Evolutionary conservation across 176 grass and related monocot genomes (phyloP).

Genomic region (Ampelocalamus luodianensis): DNA sequence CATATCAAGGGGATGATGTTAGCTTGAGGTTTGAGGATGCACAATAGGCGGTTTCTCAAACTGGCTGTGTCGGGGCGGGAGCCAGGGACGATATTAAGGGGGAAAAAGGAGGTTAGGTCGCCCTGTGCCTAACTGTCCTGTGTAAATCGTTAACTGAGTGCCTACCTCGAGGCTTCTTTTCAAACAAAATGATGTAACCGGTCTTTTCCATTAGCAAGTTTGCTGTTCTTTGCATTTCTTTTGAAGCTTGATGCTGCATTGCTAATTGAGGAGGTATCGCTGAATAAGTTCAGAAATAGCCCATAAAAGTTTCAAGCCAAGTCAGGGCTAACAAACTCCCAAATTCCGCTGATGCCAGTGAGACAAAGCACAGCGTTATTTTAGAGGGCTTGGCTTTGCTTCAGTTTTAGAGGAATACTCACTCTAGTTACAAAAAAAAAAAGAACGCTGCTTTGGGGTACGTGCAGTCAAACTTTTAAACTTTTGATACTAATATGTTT

Average conservation of each 20-base stretch:
- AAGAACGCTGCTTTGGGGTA: too few species aligned
- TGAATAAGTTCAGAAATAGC: not conserved
- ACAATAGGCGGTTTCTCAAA: not conserved
- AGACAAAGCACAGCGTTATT: not conserved
- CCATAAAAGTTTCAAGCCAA: not conserved
- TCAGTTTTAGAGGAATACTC: too few species aligned
- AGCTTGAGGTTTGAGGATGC: conserved; percentile 3
- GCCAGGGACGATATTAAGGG: not conserved
- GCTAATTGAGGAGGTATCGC: not conserved
- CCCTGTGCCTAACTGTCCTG: not conserved
- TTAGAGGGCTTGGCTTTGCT: too few species aligned
- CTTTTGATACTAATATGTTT: too few species aligned
- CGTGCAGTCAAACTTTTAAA: too few species aligned
- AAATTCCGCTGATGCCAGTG: not conserved
- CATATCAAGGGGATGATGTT: conserved; percentile 32
- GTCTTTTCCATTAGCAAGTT: not conserved
- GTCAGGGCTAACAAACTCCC: not conserved
- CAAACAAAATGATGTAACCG: not conserved
- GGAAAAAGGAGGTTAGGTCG: not conserved
- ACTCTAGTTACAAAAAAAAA: too few species aligned
- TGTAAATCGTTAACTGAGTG: not conserved
- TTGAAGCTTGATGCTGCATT: not conserved
- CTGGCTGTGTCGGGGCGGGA: not conserved
- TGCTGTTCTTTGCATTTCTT: not conserved
- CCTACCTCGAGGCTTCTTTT: not conserved